phyloP scores from a whole-genome alignment of 2,329 filamentous ascomycete species.

The Capronia coronata region DNA sequence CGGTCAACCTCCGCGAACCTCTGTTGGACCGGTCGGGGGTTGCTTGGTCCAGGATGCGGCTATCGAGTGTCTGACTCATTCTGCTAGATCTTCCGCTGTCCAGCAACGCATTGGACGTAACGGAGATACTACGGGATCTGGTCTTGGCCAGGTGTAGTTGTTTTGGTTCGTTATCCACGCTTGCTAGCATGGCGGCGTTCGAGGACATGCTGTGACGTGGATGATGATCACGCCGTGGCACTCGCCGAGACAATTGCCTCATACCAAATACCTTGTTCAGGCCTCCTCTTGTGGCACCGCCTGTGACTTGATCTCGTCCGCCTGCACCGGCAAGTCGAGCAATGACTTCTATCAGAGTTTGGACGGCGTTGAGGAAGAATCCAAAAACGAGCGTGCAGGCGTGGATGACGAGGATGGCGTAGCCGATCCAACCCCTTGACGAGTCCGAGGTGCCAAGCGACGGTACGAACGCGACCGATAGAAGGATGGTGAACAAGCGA shows the following conservation, averaged over 20 bases:
- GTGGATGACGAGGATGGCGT: conserved; percentile 80
- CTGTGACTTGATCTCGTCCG: conserved; percentile 39
- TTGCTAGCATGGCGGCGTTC: conserved; percentile 68
- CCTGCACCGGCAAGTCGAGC: conserved; percentile 78
- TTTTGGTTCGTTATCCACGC: conserved; percentile 53
- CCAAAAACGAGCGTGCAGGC: conserved; percentile 78
- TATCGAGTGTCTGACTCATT: conserved; percentile 48
- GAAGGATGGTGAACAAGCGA: conserved; percentile 66
- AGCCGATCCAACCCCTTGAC: conserved; percentile 89
- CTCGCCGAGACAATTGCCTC: conserved; percentile 73
- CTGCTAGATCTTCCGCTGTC: conserved; percentile 45
- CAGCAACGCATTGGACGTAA: conserved; percentile 56
- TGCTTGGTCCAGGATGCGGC: conserved; percentile 43
- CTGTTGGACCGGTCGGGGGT: conserved; percentile 65
- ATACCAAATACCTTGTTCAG: conserved; percentile 86
- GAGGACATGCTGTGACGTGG: conserved; percentile 74
- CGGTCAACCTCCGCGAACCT: conserved; percentile 60
- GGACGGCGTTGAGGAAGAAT: conserved; percentile 85
- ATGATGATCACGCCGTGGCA: conserved; percentile 53
- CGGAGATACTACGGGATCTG: conserved; percentile 54
- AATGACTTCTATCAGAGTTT: conserved; percentile 82
- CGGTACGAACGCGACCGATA: conserved; percentile 79
- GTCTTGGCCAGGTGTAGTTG: conserved; percentile 48
- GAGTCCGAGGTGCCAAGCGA: conserved; percentile 71
- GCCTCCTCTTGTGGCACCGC: conserved; percentile 67